Percentiles rank a stretch among this genome's conserved stretches.
Evolutionary conservation across 768 basidiomycete species (phyloP).

Genomic region (Russula sp.): DNA sequence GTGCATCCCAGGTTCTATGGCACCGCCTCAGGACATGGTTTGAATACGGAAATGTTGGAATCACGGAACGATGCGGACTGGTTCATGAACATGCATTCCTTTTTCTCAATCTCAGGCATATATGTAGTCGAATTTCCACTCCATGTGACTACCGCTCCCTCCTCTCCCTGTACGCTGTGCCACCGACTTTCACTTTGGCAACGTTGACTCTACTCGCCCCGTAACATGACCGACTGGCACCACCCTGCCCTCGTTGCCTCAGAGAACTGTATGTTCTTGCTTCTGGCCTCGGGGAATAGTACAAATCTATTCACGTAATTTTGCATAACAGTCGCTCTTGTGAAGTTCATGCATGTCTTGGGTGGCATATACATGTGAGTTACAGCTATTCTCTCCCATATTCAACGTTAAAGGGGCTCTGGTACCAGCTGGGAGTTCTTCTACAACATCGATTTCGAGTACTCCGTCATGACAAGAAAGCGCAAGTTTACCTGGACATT

Average conservation of each 20-base stretch:
- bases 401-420: neutral
- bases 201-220: neutral
- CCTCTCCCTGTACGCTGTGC: neutral
- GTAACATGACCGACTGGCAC: conserved; percentile 4
- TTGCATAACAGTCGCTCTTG: neutral
- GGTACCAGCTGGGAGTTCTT: conserved; percentile 16
- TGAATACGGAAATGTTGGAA: too few species aligned
- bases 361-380: conserved; percentile 19
- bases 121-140: too few species aligned
- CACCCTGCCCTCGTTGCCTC: neutral
- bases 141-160: neutral
- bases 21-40: too few species aligned
- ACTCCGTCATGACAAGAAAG: conserved; percentile 3
- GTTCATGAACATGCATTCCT: too few species aligned
- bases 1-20: too few species aligned
- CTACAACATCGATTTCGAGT: conserved; percentile 11
- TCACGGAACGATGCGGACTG: too few species aligned
- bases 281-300: neutral
- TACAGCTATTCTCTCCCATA: neutral
- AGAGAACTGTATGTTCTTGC: neutral
- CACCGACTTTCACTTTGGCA: too few species aligned
- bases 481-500: conserved; percentile 17
- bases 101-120: too few species aligned
- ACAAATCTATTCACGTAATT: neutral
- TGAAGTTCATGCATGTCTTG: conserved; percentile 11